phyloP scores from a whole-genome alignment of 129 eudicot genomes.

The Arctium lappa region DNA sequence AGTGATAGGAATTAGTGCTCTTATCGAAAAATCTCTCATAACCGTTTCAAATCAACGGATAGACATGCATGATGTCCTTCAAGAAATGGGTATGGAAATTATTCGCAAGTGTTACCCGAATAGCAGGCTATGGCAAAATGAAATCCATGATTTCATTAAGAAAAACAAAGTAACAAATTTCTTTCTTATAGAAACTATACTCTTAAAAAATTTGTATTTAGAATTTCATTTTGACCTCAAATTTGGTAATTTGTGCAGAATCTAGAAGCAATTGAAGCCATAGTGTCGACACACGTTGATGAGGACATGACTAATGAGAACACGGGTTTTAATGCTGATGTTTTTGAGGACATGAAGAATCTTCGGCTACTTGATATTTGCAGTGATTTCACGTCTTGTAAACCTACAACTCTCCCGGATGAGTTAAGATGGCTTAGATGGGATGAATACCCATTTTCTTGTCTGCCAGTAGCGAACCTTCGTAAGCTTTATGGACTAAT shows the following conservation, averaged over 20 bases:
- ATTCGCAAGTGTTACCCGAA: neutral
- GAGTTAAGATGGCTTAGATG: neutral
- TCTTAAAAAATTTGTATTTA: neutral
- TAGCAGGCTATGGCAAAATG: neutral
- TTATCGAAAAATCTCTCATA: neutral
- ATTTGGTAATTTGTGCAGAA: neutral
- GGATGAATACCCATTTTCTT: neutral
- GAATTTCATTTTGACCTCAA: neutral
- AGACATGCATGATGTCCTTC: neutral
- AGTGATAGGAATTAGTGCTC: neutral
- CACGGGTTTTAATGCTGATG: neutral
- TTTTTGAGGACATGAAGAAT: neutral
- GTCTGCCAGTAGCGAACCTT: neutral
- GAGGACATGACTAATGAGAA: neutral
- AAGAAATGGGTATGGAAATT: neutral
- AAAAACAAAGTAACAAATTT: no score
- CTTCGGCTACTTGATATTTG: neutral
- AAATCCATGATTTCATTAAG: no score
- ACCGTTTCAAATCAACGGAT: neutral
- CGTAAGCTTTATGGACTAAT: neutral
- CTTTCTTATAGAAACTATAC: neutral
- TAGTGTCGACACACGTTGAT: neutral
- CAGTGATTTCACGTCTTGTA: neutral
- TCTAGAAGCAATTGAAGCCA: neutral
- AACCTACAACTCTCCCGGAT: neutral